Percentiles rank a stretch among this genome's conserved stretches.
Evolutionary conservation across 352 stramenopile species (phyloP).

Genomic region (Aphanomyces euteiches): DNA sequence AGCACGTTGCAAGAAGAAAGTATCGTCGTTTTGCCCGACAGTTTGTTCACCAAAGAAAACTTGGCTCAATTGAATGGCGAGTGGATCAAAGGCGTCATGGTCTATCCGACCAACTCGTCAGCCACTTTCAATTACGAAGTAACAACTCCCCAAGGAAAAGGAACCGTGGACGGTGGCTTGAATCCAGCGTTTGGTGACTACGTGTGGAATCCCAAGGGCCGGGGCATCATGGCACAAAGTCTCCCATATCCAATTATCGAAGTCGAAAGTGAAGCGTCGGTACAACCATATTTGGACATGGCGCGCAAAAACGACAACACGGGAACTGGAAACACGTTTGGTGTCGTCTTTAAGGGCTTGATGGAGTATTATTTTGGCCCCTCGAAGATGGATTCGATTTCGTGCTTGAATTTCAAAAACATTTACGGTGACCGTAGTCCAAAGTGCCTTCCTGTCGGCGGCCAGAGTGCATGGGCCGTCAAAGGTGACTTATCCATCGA

Average conservation of each 20-base stretch:
- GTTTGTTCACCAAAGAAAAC: slow-evolving; percentile 37
- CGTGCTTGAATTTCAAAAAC: slow-evolving; percentile 73
- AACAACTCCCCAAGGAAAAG: slow-evolving; percentile 53
- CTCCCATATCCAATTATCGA: slow-evolving; percentile 68
- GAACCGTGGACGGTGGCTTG: slow-evolving; percentile 54
- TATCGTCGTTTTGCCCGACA: slow-evolving; percentile 62
- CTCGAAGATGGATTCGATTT: slow-evolving; percentile 59
- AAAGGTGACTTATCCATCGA: slow-evolving; percentile 46
- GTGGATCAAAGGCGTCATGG: slow-evolving; percentile 53
- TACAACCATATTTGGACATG: slow-evolving; percentile 46
- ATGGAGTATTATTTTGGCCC: slow-evolving; percentile 86
- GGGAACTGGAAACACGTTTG: slow-evolving; percentile 40
- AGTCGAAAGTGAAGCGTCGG: slow-evolving; percentile 43
- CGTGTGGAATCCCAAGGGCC: slow-evolving; percentile 62
- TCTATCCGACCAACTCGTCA: slow-evolving; percentile 39
- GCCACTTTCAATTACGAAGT: slow-evolving; percentile 48
- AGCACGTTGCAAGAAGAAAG: slow-evolving; percentile 38
- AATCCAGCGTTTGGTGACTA: slow-evolving; percentile 57
- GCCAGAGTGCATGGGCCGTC: slow-evolving; percentile 66
- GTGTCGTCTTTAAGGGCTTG: slow-evolving; percentile 52
- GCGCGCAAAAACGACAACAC: slow-evolving; percentile 55
- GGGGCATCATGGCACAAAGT: slow-evolving; percentile 40
- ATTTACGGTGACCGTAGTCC: slow-evolving; percentile 59
- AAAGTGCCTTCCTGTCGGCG: slow-evolving; percentile 74
- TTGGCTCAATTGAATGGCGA: slow-evolving; percentile 38